Evolutionary conservation across 2,329 filamentous ascomycete species (phyloP), one percentile per base, ranked within the genome.

Genomic region (Hyphodiscus sp.): DNA sequence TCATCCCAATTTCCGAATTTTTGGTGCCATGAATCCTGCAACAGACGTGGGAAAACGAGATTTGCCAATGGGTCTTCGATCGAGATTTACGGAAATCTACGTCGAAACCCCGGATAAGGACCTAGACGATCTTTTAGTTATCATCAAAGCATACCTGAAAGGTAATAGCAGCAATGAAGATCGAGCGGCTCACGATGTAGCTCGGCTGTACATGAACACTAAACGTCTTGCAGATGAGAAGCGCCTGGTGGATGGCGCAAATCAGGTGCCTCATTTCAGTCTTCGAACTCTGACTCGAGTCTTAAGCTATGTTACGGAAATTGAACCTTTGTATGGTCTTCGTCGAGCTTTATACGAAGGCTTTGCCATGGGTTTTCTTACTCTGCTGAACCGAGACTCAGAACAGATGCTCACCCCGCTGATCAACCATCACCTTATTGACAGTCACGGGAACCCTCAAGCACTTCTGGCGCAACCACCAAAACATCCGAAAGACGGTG

Each of bases 1-100:
- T 0, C 92, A 99, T 69, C 86, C 90, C 0, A 85, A 96, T 59
- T 99, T 99, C 69, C 85, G 94, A 41, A 88, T 99, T 15, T 99
- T 99, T 67, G 95, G 89, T 49, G 94, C 95, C 26, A 99, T 99
- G 94, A 99, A 99, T 66, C 94, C 94, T 29, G 94, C 94, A 5
- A 99, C 94, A 2, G 94, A 99, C 73, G 85, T 96, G 52, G 94
- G 95, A 56, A 99, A 99, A 72, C 86, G 92, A 52, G 94, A 99
- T 69, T 75, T 99, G 16, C 91, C 92, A 0, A 83, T 89, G 51
- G 91, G 92, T 1, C 82, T 97, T 44, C 80, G 92, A 52, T 95
- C 91, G 9, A 82, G 91, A 47, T 99, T 99, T 67, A 97, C 94
- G 0, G 94, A 99, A 69, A 77, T 99, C 20, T 99, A 95, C 67